Evolutionary conservation across 306 rosid species (phyloP).

Genomic region (Cicer pinnatifidum): DNA sequence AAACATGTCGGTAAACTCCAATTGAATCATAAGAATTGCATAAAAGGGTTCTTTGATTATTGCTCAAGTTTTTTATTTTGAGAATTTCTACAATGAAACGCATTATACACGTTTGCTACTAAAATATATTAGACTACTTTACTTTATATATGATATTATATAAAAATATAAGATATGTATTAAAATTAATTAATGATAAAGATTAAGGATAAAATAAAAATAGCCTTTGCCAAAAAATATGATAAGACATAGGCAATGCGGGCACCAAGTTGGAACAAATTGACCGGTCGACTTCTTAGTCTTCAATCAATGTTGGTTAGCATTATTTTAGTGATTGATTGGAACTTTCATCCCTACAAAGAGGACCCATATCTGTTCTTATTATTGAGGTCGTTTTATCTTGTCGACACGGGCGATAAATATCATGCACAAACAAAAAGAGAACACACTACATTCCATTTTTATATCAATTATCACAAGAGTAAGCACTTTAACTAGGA

Average conservation of each 20-base stretch:
- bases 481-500: not conserved
- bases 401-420: constrained; percentile 5
- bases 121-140: too few species aligned
- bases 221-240: not conserved
- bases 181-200: too few species aligned
- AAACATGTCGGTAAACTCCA: too few species aligned
- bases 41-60: too few species aligned
- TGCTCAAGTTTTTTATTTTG: too few species aligned
- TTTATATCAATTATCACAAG: not conserved
- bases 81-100: too few species aligned
- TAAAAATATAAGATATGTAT: too few species aligned
- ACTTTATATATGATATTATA: too few species aligned
- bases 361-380: constrained; percentile 41
- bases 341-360: not conserved
- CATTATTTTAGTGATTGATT: constrained; percentile 1
- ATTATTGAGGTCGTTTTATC: not conserved
- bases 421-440: constrained; percentile 37
- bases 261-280: constrained; percentile 48
- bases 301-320: not conserved
- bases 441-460: constrained; percentile 40
- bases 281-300: constrained; percentile 34
- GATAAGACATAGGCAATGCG: not conserved
- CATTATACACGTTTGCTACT: too few species aligned
- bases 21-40: too few species aligned
- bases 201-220: too few species aligned